Percentiles rank a stretch among this genome's conserved stretches.
Evolutionary conservation across 345 rosid genomes (phyloP).

Genomic region (Ceriops zippeliana): DNA sequence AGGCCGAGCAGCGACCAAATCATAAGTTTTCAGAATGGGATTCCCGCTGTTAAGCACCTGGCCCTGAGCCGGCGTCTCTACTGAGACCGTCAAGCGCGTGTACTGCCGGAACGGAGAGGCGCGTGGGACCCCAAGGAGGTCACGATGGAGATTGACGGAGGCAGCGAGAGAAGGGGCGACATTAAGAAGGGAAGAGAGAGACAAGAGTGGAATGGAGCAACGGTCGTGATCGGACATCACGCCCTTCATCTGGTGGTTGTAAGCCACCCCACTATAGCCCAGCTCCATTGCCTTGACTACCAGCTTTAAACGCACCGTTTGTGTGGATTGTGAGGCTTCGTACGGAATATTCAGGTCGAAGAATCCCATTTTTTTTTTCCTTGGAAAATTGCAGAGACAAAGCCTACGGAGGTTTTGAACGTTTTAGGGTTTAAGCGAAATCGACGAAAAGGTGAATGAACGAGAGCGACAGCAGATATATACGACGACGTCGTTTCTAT

Average conservation of each 20-base stretch:
- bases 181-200: constrained; percentile 60
- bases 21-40: constrained; percentile 66
- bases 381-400: constrained; percentile 1
- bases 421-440: neutral
- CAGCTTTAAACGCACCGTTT: constrained; percentile 45
- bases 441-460: neutral
- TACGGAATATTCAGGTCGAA: constrained; percentile 74
- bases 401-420: neutral
- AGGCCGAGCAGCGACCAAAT: constrained; percentile 72
- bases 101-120: constrained; percentile 78
- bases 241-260: constrained; percentile 50
- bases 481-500: neutral
- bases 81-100: constrained; percentile 71
- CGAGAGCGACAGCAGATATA: too few species aligned
- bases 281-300: constrained; percentile 74
- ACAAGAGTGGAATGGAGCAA: constrained; percentile 55
- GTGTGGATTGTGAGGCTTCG: constrained; percentile 33
- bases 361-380: constrained; percentile 46
- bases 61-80: constrained; percentile 52
- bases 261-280: constrained; percentile 65
- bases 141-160: constrained; percentile 71
- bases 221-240: constrained; percentile 58
- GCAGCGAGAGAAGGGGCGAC: constrained; percentile 53
- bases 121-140: constrained; percentile 59
- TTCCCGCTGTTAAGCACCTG: constrained; percentile 66